Percentiles rank a stretch among this genome's conserved stretches.
Evolutionary conservation across 176 grass and related monocot genomes (phyloP).

Genomic region (Aegilops longissima): DNA sequence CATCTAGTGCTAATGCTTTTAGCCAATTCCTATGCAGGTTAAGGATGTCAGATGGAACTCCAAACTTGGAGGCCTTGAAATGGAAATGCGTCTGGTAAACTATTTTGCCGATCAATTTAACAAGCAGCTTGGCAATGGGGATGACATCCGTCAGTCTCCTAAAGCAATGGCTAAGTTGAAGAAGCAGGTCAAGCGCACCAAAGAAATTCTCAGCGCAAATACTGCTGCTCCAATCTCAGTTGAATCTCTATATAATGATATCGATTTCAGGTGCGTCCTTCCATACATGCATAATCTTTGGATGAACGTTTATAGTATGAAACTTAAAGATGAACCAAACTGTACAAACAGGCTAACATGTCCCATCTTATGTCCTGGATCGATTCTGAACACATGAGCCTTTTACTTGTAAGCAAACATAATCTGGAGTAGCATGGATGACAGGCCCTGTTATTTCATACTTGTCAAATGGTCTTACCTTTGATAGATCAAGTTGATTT

Average conservation of each 20-base stretch:
- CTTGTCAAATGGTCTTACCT: conserved; percentile 3
- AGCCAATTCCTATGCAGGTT: conserved; percentile 51
- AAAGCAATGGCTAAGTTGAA: conserved; percentile 99
- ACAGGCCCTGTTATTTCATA: background rate
- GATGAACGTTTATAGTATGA: background rate
- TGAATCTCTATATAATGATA: conserved; percentile 90
- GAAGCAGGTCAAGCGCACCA: conserved; percentile 98
- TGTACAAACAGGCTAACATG: background rate
- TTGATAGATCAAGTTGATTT: background rate
- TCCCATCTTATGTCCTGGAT: background rate
- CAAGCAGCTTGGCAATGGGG: conserved; percentile 72
- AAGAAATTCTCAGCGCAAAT: conserved; percentile 99
- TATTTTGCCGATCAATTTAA: conserved; percentile 97
- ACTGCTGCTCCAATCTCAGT: conserved; percentile 88
- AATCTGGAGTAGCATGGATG: conserved; percentile 20
- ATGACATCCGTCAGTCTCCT: conserved; percentile 85
- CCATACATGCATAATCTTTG: background rate
- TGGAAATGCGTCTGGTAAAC: conserved; percentile 85
- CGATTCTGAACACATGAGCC: background rate
- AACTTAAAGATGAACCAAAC: conserved; percentile 10
- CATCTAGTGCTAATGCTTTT: background rate
- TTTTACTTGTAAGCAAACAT: conserved; percentile 2
- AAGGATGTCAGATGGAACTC: conserved; percentile 96
- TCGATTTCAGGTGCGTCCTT: conserved; percentile 84
- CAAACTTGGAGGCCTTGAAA: conserved; percentile 84